These are phyloP conservation scores for Apiospora arundinis DNA, from an alignment of 2,329 filamentous ascomycete genomes.

Conservation along the genomic window DNA sequence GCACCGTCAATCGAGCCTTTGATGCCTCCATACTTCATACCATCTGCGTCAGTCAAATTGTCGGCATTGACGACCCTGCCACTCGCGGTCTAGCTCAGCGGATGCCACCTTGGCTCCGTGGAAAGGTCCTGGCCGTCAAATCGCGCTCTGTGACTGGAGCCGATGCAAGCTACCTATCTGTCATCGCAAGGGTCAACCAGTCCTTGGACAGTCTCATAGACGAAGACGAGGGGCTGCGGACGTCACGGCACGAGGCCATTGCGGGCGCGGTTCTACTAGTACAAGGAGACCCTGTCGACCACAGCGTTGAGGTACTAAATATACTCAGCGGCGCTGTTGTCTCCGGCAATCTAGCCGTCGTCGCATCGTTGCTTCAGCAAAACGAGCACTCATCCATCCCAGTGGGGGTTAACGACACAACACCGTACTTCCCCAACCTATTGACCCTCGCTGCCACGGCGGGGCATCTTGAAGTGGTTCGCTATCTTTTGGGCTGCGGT, in stretches of 20 bases:
- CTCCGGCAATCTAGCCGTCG: neutral
- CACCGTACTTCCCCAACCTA: slow-evolving; percentile 8
- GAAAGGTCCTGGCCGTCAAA: neutral
- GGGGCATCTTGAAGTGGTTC: neutral
- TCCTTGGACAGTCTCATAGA: neutral
- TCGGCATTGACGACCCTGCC: neutral
- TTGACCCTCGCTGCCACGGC: neutral
- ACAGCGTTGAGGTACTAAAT: neutral
- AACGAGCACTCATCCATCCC: neutral
- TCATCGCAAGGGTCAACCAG: neutral
- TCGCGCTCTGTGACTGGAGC: neutral
- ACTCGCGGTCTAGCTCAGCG: neutral
- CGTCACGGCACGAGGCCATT: neutral
- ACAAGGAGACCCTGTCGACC: too few species aligned
- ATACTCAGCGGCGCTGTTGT: slow-evolving; percentile 4
- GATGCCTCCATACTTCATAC: neutral
- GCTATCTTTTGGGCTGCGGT: neutral
- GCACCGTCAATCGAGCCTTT: neutral
- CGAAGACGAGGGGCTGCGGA: neutral
- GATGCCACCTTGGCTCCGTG: neutral
- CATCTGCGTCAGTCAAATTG: neutral
- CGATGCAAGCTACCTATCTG: neutral
- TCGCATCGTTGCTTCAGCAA: neutral
- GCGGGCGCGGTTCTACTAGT: neutral
- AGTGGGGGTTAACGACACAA: neutral